phyloP scores from a whole-genome alignment of 768 basidiomycete genomes.

The Galerina sulciceps region DNA sequence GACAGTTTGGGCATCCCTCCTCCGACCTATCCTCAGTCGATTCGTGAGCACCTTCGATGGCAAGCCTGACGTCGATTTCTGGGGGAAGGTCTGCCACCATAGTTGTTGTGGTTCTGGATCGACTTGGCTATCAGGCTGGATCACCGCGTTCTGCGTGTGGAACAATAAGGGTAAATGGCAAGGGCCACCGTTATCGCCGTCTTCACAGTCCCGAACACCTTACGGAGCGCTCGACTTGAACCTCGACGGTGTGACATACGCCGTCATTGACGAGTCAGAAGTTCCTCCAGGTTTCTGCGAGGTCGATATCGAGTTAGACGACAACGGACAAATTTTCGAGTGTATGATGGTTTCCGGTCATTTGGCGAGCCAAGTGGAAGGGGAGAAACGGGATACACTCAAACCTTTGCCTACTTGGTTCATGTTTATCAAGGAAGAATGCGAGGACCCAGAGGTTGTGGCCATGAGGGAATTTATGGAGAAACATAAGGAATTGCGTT shows the following conservation, averaged over 20 bases:
- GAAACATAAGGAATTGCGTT: too few relatives aligned
- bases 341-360: too few relatives aligned
- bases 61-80: slow-evolving; percentile 16
- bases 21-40: slow-evolving; percentile 15
- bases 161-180: not conserved
- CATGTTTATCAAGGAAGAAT: not conserved
- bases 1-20: slow-evolving; percentile 16
- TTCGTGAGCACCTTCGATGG: slow-evolving; percentile 22
- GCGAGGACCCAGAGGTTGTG: too few relatives aligned
- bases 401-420: not conserved
- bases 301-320: not conserved
- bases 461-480: too few relatives aligned
- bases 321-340: not conserved
- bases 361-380: not conserved
- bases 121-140: not conserved
- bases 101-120: not conserved
- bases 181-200: not conserved
- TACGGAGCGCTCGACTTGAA: not conserved
- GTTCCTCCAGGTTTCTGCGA: not conserved
- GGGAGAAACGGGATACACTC: not conserved
- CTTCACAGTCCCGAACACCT: not conserved
- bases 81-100: slow-evolving; percentile 1
- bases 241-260: not conserved
- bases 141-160: not conserved
- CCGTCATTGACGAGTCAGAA: not conserved